Evolutionary conservation across 352 stramenopile species (phyloP).

Genomic region (Ophiocytium majus): DNA sequence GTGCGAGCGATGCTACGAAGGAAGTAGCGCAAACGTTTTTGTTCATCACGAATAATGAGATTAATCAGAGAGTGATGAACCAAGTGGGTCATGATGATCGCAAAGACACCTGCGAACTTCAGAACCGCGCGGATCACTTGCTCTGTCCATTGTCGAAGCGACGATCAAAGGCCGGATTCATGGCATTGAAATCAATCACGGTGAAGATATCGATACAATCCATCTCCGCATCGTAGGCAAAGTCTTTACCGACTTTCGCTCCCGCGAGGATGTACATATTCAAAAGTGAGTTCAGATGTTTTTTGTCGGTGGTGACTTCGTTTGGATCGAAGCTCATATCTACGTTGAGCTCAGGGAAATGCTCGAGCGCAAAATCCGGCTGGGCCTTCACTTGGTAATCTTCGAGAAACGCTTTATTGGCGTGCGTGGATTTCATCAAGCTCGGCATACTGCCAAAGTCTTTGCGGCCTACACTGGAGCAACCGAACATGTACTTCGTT

Average conservation of each 20-base stretch:
- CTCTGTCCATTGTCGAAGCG: too few species aligned
- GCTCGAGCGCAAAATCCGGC: background rate
- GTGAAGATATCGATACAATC: conserved; percentile 8
- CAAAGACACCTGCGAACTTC: background rate
- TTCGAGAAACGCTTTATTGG: too few species aligned
- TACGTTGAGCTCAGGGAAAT: background rate
- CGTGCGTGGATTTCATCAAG: too few species aligned
- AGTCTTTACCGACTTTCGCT: background rate
- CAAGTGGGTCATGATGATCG: background rate
- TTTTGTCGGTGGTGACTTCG: background rate
- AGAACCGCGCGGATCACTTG: too few species aligned
- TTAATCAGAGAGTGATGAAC: conserved; percentile 12
- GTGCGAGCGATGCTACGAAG: background rate
- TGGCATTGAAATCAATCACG: background rate
- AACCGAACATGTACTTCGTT: conserved; percentile 2
- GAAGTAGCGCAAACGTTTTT: background rate
- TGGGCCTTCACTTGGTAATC: background rate
- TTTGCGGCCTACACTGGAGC: background rate
- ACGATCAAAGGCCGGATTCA: background rate
- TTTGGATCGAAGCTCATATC: too few species aligned
- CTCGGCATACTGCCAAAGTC: background rate
- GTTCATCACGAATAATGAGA: too few species aligned
- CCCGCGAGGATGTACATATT: conserved; percentile 10
- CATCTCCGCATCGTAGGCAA: conserved; percentile 8
- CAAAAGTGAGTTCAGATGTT: background rate